These are phyloP conservation scores for Globisporangium parvum DNA, from an alignment of 352 stramenopile species.

Conservation along the genomic window DNA sequence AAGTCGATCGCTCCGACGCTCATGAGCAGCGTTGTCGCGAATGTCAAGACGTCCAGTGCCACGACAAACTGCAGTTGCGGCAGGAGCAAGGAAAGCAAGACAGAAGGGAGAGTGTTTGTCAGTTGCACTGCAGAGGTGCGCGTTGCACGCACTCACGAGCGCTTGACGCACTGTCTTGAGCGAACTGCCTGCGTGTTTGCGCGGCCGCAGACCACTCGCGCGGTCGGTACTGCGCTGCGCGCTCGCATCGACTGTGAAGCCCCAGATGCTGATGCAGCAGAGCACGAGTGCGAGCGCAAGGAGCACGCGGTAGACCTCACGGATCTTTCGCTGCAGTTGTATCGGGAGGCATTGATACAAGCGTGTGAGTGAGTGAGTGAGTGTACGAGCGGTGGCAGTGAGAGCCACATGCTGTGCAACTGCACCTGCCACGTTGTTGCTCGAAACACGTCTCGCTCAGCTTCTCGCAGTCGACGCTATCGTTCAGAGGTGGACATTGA, in stretches of 20 bases:
- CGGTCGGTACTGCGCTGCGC: neutral
- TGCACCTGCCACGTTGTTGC: constrained; percentile 29
- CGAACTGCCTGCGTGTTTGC: constrained; percentile 4
- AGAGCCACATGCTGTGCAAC: neutral
- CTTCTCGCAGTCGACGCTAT: constrained; percentile 34
- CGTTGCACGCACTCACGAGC: neutral
- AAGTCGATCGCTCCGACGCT: constrained; percentile 22
- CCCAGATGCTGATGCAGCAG: constrained; percentile 34
- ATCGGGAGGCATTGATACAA: neutral
- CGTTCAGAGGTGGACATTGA: neutral
- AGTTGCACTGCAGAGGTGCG: neutral
- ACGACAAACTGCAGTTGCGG: constrained; percentile 33
- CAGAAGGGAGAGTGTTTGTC: neutral
- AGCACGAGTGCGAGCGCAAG: constrained; percentile 25
- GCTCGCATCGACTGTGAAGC: neutral
- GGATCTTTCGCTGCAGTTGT: constrained; percentile 25
- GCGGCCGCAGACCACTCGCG: neutral
- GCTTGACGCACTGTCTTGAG: constrained; percentile 7
- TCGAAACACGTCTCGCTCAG: constrained; percentile 30
- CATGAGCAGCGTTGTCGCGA: constrained; percentile 39
- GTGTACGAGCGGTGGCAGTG: neutral
- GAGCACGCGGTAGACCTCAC: constrained; percentile 28
- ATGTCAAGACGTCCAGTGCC: constrained; percentile 32
- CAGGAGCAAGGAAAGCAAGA: neutral
- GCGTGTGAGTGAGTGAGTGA: no score